Evolutionary conservation across 1,284 basidiomycete genomes (phyloP), one percentile per base, ranked within the genome.

Genomic region (Sutorius eximius): DNA sequence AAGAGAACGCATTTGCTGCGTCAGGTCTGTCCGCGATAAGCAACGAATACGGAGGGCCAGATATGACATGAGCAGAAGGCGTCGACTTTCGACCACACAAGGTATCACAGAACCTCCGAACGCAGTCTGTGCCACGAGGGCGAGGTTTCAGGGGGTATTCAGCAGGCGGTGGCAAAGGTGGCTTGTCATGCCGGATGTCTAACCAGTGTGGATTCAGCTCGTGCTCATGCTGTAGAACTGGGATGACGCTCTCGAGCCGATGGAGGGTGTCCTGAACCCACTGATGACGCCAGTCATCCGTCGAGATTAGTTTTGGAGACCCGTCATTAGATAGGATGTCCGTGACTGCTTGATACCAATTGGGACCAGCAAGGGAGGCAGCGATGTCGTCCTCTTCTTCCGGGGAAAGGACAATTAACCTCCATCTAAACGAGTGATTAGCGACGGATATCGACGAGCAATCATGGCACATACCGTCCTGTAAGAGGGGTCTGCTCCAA

Each of bases 341-440:
- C 51, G 82, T 80, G 33, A 96, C 87, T 44, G 90, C 87, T 57
- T 81, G 77, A 71, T 89, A 93, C 93, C 93, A 96, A 46, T 90
- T 91, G 24, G 82, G 73, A 10, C 91, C 93, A 38, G 85, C 83
- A 13, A 96, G 80, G 63, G 89, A 86, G 2, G 76, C 70, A 16
- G 91, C 84, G 38, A 96, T 91, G 18, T 85, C 82, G 45, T 94
- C 91, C 67, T 96, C 93, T 71, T 95, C 93, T 63, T 93, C 90
- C 0, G 93, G 91, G 1, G 92, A 94, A 10, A 96, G 79, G 13
- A 95, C 78, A 56, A 96, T 94, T 57, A 93, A 71, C 49, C 93
- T 80, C 89, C 87, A 91, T 61, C 92, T 91, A 54, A 13, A 46
- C 18, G 42, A 13, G 51, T 55, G 3, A 49, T 61, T 32, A 55